Conservation (phyloP, 2,329 filamentous ascomycete species). For the Sporothrix protearum region DNA sequence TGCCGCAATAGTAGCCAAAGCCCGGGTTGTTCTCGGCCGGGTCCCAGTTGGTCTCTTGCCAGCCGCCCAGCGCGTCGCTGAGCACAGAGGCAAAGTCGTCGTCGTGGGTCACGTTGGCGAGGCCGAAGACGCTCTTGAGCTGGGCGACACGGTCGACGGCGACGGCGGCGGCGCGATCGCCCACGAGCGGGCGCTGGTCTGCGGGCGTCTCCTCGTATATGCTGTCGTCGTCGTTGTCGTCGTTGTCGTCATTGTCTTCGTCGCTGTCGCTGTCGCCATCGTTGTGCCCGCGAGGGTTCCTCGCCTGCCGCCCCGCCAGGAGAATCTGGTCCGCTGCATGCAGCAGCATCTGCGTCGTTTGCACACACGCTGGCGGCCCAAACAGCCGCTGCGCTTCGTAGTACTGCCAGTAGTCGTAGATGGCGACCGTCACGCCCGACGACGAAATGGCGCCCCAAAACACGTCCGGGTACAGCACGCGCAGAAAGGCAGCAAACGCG, state of each 20-base stretch:
- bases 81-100: constrained; percentile 50
- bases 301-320: constrained; percentile 36
- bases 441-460: constrained; percentile 79
- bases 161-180: not conserved
- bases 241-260: constrained; percentile 31
- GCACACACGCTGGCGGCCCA: constrained; percentile 58
- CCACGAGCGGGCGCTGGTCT: not conserved
- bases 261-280: constrained; percentile 40
- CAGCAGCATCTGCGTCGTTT: constrained; percentile 56
- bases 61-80: constrained; percentile 39
- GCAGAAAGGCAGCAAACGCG: constrained; percentile 71
- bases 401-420: constrained; percentile 71
- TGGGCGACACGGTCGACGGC: constrained; percentile 27
- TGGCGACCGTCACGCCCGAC: constrained; percentile 73
- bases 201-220: not conserved
- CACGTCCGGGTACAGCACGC: constrained; percentile 71
- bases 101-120: constrained; percentile 43
- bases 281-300: constrained; percentile 41
- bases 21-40: constrained; percentile 41
- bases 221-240: not conserved
- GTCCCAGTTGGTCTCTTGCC: constrained; percentile 55
- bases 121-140: constrained; percentile 45
- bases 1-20: constrained; percentile 49
- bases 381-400: constrained; percentile 50
- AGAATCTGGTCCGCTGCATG: constrained; percentile 52